Conservation (phyloP, 768 basidiomycete species). For the Fomitopsis pulvina region DNA sequence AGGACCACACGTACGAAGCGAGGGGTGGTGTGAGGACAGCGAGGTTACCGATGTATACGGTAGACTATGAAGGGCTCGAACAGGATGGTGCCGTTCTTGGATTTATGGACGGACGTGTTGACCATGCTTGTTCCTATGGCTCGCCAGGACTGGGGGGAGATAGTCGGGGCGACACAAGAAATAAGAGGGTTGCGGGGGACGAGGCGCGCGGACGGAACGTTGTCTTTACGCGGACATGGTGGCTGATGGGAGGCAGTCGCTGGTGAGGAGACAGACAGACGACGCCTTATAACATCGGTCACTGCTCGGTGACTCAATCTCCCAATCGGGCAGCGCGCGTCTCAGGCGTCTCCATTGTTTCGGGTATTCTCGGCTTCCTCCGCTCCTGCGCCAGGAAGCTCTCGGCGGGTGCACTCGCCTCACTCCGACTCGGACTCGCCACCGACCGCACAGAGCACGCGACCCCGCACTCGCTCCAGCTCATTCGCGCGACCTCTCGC, state of each 20-base stretch:
- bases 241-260: slow-evolving; percentile 21
- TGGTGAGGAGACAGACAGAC: slow-evolving; percentile 15
- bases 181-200: slow-evolving; percentile 13
- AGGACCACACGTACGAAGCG: slow-evolving; percentile 2
- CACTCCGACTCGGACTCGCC: background rate
- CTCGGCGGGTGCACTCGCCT: background rate
- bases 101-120: slow-evolving; percentile 74
- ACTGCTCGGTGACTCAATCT: slow-evolving; percentile 18
- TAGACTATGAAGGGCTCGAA: slow-evolving; percentile 86
- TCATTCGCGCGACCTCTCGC: background rate
- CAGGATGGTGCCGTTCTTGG: slow-evolving; percentile 81
- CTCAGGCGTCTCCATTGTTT: slow-evolving; percentile 6
- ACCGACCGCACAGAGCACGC: slow-evolving; percentile 4
- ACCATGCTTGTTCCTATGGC: slow-evolving; percentile 52
- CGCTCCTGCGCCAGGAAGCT: background rate
- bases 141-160: slow-evolving; percentile 23
- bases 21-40: slow-evolving; percentile 1
- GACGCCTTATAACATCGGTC: slow-evolving; percentile 32
- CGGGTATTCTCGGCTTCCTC: slow-evolving; percentile 3
- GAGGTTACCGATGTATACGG: slow-evolving; percentile 64
- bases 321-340: slow-evolving; percentile 11
- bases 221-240: slow-evolving; percentile 31
- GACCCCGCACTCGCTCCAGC: slow-evolving; percentile 1
- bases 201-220: slow-evolving; percentile 23
- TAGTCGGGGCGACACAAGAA: slow-evolving; percentile 20